Evolutionary conservation across 345 rosid species (phyloP), one percentile per base, ranked within the genome.

Genomic region (Psidium guajava): DNA sequence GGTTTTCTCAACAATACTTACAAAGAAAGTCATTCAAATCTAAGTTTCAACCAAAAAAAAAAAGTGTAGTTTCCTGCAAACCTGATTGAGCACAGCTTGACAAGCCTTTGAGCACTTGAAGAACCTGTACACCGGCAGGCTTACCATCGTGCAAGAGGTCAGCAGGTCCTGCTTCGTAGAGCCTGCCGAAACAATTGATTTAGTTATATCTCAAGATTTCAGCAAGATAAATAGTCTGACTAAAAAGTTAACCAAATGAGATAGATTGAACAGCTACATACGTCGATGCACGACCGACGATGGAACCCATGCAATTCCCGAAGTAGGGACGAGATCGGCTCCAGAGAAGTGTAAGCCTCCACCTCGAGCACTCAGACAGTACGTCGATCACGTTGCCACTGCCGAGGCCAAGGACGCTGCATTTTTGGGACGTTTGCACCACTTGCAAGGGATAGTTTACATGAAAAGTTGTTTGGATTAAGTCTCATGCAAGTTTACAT

Each of bases 291-390:
- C 64, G 57, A 40, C 3, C 24, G 87, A 84, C 89, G 93, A 61
- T 52, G 98, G 93, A 54, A 91, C 90, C 96, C 96, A 95, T 51
- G 77, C 36, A 47, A 93, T 89, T 55, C 92, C 94, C 12, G 92
- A 89, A 53, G 95, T 83, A 56, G 96, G 97, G 49, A 94, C 89
- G 44, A 89, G 87, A 85, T 91, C 91, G 56, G 91, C 94, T 49
- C 96, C 99, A 42, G 93, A 85, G 86, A 93, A 95, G 85, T 95
- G 85, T 93, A 88, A 97, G 20, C 99, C 99, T 85, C 94, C 96
- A 47, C 94, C 97, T 61, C 12, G 85, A 54, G 88, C 89, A 87
- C 98, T 91, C 47, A 95, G 87, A 89, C 98, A 97, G 86, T 95
- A 92, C 54, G 27, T 95, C 87, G 94, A 96, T 87, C 54, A 89